phyloP scores from a whole-genome alignment of 371 early-diverging fungal genomes.

The Mucor piriformis region DNA sequence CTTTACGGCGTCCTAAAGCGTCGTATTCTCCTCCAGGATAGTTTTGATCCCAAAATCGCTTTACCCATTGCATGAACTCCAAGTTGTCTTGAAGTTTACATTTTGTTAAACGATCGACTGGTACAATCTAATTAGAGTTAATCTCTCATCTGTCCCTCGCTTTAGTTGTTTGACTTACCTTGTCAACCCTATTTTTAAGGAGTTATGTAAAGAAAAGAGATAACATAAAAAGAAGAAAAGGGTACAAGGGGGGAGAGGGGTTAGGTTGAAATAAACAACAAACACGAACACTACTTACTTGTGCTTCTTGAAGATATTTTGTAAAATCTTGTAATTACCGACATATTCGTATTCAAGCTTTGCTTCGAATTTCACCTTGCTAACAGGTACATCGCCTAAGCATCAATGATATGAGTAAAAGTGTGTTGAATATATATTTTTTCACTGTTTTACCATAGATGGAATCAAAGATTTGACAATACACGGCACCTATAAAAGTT shows the following conservation, averaged over 20 bases:
- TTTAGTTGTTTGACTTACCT: conserved; percentile 9
- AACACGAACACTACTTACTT: conserved; percentile 44
- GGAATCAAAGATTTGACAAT: conserved; percentile 93
- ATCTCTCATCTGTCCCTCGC: neutral
- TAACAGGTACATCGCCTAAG: conserved; percentile 73
- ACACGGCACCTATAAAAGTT: conserved; percentile 71
- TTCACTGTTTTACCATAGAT: conserved; percentile 83
- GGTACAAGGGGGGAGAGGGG: neutral
- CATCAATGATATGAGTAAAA: neutral
- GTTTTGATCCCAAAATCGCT: conserved; percentile 84
- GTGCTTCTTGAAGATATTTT: conserved; percentile 80
- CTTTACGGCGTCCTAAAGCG: conserved; percentile 78
- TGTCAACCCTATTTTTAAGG: conserved; percentile 19
- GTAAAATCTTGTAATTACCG: conserved; percentile 90
- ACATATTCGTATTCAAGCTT: conserved; percentile 93
- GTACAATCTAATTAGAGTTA: conserved; percentile 59
- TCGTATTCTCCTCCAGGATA: conserved; percentile 86
- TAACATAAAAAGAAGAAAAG: too few relatives aligned
- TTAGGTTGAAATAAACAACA: neutral
- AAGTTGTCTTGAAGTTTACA: conserved; percentile 97
- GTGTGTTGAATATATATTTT: too few relatives aligned
- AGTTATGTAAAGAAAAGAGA: neutral
- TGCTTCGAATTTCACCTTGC: conserved; percentile 88
- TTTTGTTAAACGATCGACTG: conserved; percentile 85
- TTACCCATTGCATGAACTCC: conserved; percentile 95